These are phyloP conservation scores for Pholiota conissans DNA, from an alignment of 768 basidiomycete species.

Conservation along the genomic window DNA sequence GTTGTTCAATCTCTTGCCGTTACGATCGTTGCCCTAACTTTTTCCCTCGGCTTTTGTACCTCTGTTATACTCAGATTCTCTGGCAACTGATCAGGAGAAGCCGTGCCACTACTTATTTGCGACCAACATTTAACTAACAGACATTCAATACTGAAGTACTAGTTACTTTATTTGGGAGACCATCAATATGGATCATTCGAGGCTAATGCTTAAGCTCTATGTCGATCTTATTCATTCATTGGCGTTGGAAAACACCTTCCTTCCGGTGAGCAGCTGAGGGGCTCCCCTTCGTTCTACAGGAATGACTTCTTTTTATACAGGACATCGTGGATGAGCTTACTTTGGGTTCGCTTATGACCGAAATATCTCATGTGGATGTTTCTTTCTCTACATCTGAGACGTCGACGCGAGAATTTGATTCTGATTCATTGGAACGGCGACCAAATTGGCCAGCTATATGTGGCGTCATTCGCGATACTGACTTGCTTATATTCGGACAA, in stretches of 20 bases:
- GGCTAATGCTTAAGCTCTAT: conserved; percentile 3
- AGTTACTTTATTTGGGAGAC: too few relatives aligned
- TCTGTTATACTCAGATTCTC: too few relatives aligned
- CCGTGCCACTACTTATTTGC: too few relatives aligned
- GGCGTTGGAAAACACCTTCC: conserved; percentile 9
- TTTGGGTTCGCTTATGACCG: conserved; percentile 8
- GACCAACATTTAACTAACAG: too few relatives aligned
- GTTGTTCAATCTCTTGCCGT: too few relatives aligned
- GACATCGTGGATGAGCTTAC: conserved; percentile 11
- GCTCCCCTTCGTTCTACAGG: too few relatives aligned
- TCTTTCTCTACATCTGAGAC: not conserved
- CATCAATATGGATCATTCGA: not conserved
- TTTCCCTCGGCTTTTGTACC: too few relatives aligned
- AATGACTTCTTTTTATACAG: not conserved
- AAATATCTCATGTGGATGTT: not conserved
- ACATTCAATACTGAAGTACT: too few relatives aligned
- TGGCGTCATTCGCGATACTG: not conserved
- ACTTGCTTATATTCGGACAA: conserved; percentile 13
- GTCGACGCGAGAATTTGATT: too few relatives aligned
- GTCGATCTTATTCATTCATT: conserved; percentile 8
- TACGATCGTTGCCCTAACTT: too few relatives aligned
- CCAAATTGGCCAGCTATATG: not conserved
- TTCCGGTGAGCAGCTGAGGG: conserved; percentile 8
- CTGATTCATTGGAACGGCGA: not conserved
- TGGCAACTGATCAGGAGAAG: too few relatives aligned